Percentiles rank a stretch among this genome's conserved stretches.
These are phyloP conservation scores for Chlorella sp. DNA, from an alignment of 139 green algal genomes.

Conservation along the genomic window DNA sequence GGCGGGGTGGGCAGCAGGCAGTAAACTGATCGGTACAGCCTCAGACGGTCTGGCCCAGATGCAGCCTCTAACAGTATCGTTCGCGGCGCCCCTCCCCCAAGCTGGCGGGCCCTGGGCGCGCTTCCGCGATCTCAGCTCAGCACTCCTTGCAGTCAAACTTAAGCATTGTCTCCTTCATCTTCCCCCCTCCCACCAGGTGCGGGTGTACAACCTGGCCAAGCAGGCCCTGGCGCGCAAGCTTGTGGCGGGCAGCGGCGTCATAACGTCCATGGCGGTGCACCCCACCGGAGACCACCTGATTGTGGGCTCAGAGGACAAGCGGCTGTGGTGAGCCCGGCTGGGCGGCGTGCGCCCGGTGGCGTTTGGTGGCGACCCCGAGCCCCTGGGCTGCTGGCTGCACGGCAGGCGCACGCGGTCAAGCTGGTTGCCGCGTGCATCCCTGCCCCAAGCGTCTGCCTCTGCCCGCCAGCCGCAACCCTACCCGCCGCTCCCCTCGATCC, in stretches of 20 bases:
- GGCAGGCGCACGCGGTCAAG: neutral
- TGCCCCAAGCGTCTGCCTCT: neutral
- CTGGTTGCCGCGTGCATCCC: neutral
- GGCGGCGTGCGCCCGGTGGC: too few relatives aligned
- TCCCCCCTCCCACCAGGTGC: conserved; percentile 55
- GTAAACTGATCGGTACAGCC: too few relatives aligned
- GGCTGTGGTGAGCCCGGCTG: conserved; percentile 64
- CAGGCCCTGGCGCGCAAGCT: conserved; percentile 94
- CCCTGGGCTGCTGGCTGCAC: too few relatives aligned
- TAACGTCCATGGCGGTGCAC: conserved; percentile 90
- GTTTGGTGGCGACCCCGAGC: too few relatives aligned
- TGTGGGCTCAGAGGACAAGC: conserved; percentile 85
- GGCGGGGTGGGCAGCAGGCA: neutral
- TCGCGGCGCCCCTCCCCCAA: too few relatives aligned
- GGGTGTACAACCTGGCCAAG: conserved; percentile 95
- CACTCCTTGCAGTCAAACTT: too few relatives aligned
- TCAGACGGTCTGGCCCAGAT: too few relatives aligned
- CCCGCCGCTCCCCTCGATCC: neutral
- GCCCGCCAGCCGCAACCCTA: neutral
- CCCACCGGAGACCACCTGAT: conserved; percentile 91
- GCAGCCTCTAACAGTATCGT: too few relatives aligned
- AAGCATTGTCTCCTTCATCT: too few relatives aligned
- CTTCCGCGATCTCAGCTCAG: too few relatives aligned
- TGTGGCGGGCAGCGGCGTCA: conserved; percentile 76
- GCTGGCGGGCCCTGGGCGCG: too few relatives aligned